These are phyloP conservation scores for Magnolia kwangsiensis DNA, from an alignment of 164 flowering plant species.

Conservation along the genomic window DNA sequence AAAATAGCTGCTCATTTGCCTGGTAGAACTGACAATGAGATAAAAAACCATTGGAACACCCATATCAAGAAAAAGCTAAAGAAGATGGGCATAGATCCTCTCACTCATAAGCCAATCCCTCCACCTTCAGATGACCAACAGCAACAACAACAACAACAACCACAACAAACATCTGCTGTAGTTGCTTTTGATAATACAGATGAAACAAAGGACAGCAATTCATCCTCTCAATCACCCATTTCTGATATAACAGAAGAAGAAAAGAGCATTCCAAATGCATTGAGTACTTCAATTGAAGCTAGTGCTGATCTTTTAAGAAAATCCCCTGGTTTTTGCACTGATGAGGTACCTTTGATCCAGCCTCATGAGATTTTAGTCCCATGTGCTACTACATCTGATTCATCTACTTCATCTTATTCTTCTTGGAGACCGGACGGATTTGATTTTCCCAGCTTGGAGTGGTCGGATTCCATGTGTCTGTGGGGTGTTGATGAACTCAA, in stretches of 20 bases:
- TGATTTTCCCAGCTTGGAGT: constrained; percentile 36
- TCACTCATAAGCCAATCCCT: constrained; percentile 51
- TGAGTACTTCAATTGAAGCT: constrained; percentile 8
- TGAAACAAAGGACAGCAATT: constrained; percentile 15
- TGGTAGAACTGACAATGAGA: constrained; percentile 79
- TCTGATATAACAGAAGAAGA: constrained; percentile 24
- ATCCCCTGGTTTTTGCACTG: constrained; percentile 44
- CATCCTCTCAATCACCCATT: constrained; percentile 17
- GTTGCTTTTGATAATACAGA: constrained; percentile 8
- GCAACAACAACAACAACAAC: not conserved
- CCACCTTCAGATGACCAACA: constrained; percentile 17
- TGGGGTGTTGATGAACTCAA: constrained; percentile 44
- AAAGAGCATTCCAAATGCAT: constrained; percentile 9
- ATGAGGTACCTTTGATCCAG: constrained; percentile 63
- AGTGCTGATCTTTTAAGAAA: constrained; percentile 8
- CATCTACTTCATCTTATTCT: constrained; percentile 10
- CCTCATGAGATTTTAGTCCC: constrained; percentile 56
- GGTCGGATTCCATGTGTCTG: constrained; percentile 31
- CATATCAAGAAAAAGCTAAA: constrained; percentile 71
- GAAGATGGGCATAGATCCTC: constrained; percentile 77
- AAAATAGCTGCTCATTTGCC: constrained; percentile 74
- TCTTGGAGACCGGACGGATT: constrained; percentile 21
- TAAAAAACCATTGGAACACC: constrained; percentile 76
- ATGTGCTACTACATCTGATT: constrained; percentile 23
- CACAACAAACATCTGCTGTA: not conserved